These are phyloP conservation scores for Botrytis fabae DNA, from an alignment of 2,329 filamentous ascomycete species.

Conservation along the genomic window DNA sequence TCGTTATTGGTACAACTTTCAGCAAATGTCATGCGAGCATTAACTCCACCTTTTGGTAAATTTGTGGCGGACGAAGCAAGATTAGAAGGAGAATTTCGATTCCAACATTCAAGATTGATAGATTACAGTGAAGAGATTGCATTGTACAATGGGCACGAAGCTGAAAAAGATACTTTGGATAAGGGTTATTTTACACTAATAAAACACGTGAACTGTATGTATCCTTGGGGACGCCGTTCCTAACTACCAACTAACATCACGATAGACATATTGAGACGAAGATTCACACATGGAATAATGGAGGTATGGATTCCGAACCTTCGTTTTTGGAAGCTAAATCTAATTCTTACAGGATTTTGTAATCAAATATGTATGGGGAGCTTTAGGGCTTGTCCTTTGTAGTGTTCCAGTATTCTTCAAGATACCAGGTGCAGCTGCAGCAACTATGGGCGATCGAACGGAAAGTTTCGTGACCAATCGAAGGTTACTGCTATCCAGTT, in stretches of 20 bases:
- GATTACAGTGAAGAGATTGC: constrained; percentile 96
- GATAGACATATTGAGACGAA: constrained; percentile 72
- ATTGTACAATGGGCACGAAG: constrained; percentile 85
- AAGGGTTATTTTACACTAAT: constrained; percentile 99
- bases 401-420: constrained; percentile 96
- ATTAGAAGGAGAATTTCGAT: constrained; percentile 93
- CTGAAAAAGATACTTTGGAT: constrained; percentile 93
- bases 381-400: constrained; percentile 85
- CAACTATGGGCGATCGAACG: constrained; percentile 67
- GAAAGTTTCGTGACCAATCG: constrained; percentile 91
- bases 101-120: constrained; percentile 90
- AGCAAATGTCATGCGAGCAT: constrained; percentile 83
- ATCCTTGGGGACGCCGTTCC: not conserved
- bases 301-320: constrained; percentile 49
- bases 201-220: constrained; percentile 81
- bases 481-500: constrained; percentile 86
- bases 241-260: constrained; percentile 38
- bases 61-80: constrained; percentile 96
- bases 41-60: constrained; percentile 95
- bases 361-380: constrained; percentile 99
- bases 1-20: constrained; percentile 89
- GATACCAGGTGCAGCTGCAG: constrained; percentile 64
- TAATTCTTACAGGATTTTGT: constrained; percentile 68
- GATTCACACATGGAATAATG: constrained; percentile 98
- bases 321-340: not conserved